phyloP scores from a whole-genome alignment of 305 asterid genomes.

The Fraxinus sp. region DNA sequence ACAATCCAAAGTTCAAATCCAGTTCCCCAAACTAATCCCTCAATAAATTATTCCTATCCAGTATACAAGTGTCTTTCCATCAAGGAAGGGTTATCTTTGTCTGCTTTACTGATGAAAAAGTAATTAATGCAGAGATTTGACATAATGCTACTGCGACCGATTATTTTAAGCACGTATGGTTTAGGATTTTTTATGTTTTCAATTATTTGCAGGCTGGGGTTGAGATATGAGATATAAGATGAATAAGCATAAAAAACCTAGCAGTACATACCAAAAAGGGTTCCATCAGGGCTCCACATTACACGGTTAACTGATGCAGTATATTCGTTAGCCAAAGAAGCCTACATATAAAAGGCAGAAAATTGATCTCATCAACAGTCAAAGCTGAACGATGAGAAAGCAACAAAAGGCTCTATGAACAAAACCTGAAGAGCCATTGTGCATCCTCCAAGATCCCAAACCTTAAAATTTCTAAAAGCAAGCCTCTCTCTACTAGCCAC shows the following conservation, averaged over 20 bases:
- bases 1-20: background rate
- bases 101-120: background rate
- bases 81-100: background rate
- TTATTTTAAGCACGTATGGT: background rate
- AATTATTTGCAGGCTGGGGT: background rate
- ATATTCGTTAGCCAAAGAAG: conserved; percentile 55
- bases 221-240: background rate
- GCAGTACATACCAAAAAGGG: conserved; percentile 46
- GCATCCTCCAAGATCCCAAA: conserved; percentile 55
- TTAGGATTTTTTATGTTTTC: conserved; percentile 1
- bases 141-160: background rate
- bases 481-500: conserved; percentile 50
- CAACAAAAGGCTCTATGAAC: background rate
- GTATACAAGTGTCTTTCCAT: background rate
- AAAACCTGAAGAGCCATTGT: conserved; percentile 58
- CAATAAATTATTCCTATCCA: background rate
- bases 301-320: conserved; percentile 68
- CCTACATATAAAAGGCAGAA: conserved; percentile 38
- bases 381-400: conserved; percentile 18
- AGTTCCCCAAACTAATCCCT: background rate
- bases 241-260: background rate
- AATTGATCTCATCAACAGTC: conserved; percentile 2
- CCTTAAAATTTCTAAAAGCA: conserved; percentile 44
- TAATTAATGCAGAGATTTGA: background rate
- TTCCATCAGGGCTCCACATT: conserved; percentile 70